Conservation (phyloP, 108 stramenopile species). For the Discostella pseudostelligera region DNA sequence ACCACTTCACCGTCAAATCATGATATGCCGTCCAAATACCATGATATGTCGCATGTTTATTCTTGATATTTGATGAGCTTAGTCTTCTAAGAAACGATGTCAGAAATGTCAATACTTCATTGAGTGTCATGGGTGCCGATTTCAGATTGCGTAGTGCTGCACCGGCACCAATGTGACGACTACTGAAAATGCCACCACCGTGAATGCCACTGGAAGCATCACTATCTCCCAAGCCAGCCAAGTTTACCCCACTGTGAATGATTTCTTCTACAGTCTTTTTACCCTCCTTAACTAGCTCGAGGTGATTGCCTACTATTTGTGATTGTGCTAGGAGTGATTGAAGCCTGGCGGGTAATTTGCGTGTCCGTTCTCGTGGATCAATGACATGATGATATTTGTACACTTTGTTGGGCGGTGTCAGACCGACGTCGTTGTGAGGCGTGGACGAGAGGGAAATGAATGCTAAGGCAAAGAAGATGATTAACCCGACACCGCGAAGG, state of each 20-base stretch:
- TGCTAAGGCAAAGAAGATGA: no score
- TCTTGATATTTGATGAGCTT: constrained; percentile 50
- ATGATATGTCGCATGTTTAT: constrained; percentile 63
- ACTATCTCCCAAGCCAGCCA: constrained; percentile 6
- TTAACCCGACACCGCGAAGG: no score
- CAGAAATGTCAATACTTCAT: constrained; percentile 66
- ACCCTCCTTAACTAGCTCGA: constrained; percentile 69
- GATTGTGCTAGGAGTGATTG: constrained; percentile 53
- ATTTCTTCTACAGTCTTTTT: constrained; percentile 79
- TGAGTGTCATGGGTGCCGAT: constrained; percentile 74
- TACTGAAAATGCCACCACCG: constrained; percentile 35
- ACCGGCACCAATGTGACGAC: constrained; percentile 30
- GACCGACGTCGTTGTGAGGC: constrained; percentile 17
- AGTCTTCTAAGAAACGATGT: constrained; percentile 63
- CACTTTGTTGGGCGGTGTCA: background rate
- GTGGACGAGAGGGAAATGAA: constrained; percentile 27
- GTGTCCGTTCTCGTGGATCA: constrained; percentile 39
- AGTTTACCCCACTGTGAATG: constrained; percentile 40
- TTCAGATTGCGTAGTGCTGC: constrained; percentile 27
- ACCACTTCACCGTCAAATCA: constrained; percentile 69
- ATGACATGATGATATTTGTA: background rate
- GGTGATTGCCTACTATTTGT: constrained; percentile 75
- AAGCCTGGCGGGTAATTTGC: constrained; percentile 50
- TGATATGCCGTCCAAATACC: constrained; percentile 86
- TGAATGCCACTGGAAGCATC: constrained; percentile 2